Evolutionary conservation across 2,329 filamentous ascomycete species (phyloP).

Genomic region (Nectriaceae sp.): DNA sequence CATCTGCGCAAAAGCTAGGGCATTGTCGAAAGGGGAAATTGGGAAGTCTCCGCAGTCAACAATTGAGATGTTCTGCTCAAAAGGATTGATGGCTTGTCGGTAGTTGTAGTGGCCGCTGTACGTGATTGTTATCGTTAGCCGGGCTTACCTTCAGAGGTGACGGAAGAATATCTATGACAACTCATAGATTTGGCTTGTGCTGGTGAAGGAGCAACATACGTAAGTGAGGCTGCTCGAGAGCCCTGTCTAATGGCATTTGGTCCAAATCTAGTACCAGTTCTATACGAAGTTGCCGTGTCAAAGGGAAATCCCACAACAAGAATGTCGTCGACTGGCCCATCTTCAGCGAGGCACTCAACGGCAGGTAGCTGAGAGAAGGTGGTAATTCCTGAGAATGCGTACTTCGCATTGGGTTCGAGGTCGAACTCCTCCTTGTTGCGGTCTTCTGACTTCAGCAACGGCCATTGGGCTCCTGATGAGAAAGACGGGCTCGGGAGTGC

Average conservation of each 20-base stretch:
- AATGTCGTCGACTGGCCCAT: conserved; percentile 5
- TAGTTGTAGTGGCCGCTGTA: conserved; percentile 4
- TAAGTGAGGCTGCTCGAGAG: conserved; percentile 2
- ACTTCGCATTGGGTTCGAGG: not conserved
- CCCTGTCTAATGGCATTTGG: conserved; percentile 6
- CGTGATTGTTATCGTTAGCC: no score
- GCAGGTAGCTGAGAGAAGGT: not conserved
- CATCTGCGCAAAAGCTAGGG: conserved; percentile 9
- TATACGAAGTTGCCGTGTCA: conserved; percentile 8
- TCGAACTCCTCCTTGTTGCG: not conserved
- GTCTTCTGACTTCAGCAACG: not conserved
- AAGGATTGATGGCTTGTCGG: conserved; percentile 1
- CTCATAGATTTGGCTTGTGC: no score
- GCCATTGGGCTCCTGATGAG: not conserved
- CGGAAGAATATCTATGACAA: no score
- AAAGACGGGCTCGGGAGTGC: not conserved
- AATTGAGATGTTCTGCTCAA: conserved; percentile 2
- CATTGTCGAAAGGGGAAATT: conserved; percentile 7
- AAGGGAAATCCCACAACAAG: conserved; percentile 6
- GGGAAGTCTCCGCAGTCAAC: conserved; percentile 8
- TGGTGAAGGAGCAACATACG: no score
- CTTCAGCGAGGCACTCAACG: not conserved
- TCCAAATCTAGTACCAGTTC: conserved; percentile 5
- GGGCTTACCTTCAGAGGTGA: no score
- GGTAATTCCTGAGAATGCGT: not conserved